Evolutionary conservation across 192 early-diverging fungal species (phyloP).

Genomic region (Umbelopsis vinacea): DNA sequence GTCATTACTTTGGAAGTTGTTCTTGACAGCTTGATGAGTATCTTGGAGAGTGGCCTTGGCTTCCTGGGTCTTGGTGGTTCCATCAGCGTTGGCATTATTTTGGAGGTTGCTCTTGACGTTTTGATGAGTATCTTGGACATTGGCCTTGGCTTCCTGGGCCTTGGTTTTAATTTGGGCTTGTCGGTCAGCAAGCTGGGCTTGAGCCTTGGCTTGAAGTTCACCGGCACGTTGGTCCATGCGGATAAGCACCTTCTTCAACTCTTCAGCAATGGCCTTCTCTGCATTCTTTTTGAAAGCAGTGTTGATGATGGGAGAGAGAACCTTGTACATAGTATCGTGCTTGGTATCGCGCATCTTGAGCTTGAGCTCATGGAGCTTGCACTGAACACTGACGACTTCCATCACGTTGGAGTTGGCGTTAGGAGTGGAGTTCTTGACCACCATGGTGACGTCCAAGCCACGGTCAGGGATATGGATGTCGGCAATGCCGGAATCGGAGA

Average conservation of each 20-base stretch:
- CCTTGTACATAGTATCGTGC: constrained; percentile 50
- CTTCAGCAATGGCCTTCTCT: constrained; percentile 30
- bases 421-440: constrained; percentile 5
- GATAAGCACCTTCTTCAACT: constrained; percentile 13
- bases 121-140: not conserved
- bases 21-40: too few relatives aligned
- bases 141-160: not conserved
- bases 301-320: constrained; percentile 40
- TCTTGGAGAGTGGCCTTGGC: too few relatives aligned
- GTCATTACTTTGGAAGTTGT: too few relatives aligned
- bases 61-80: too few relatives aligned
- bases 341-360: constrained; percentile 47
- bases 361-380: constrained; percentile 45
- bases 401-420: constrained; percentile 30
- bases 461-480: constrained; percentile 51
- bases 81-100: constrained; percentile 9
- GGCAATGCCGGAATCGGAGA: constrained; percentile 53
- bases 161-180: not conserved
- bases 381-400: constrained; percentile 36
- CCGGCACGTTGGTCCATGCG: constrained; percentile 20
- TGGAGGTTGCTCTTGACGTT: constrained; percentile 2
- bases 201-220: not conserved
- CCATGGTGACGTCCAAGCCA: constrained; percentile 33
- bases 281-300: constrained; percentile 24
- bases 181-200: not conserved